Conservation (phyloP, 2,329 filamentous ascomycete genomes). For the Juglanconis sp. region DNA sequence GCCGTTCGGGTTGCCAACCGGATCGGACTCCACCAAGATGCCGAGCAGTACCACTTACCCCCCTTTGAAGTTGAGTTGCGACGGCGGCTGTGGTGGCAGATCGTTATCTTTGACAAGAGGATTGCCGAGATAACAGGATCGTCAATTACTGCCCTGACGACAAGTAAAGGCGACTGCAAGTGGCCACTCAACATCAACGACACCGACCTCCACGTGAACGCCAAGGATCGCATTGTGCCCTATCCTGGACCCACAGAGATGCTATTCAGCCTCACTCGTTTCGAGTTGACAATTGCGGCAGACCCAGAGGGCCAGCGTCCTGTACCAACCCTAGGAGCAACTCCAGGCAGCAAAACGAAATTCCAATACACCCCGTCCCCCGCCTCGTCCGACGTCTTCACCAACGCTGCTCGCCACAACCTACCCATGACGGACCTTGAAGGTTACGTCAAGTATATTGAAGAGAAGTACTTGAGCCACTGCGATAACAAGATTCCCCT, state of each 20-base stretch:
- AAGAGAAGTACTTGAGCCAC: slow-evolving; percentile 51
- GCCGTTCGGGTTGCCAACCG: slow-evolving; percentile 66
- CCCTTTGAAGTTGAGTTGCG: slow-evolving; percentile 67
- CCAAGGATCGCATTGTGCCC: slow-evolving; percentile 49
- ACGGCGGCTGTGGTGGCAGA: slow-evolving; percentile 71
- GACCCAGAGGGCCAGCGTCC: slow-evolving; percentile 39
- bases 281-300: slow-evolving; percentile 55
- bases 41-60: slow-evolving; percentile 45
- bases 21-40: slow-evolving; percentile 66
- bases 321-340: background rate
- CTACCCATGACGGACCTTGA: slow-evolving; percentile 49
- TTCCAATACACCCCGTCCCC: slow-evolving; percentile 32
- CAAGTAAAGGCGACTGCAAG: slow-evolving; percentile 51
- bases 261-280: slow-evolving; percentile 55
- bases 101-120: slow-evolving; percentile 66
- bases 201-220: slow-evolving; percentile 54
- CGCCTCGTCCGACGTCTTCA: slow-evolving; percentile 41
- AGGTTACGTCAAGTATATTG: slow-evolving; percentile 52
- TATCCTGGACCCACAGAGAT: slow-evolving; percentile 56
- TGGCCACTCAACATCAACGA: slow-evolving; percentile 62
- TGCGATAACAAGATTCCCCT: slow-evolving; percentile 58
- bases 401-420: slow-evolving; percentile 48
- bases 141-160: slow-evolving; percentile 51
- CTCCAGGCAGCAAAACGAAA: slow-evolving; percentile 13
- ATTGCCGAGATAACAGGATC: slow-evolving; percentile 64